Evolutionary conservation across 768 basidiomycete species (phyloP).

Genomic region (Boletus insuetus): DNA sequence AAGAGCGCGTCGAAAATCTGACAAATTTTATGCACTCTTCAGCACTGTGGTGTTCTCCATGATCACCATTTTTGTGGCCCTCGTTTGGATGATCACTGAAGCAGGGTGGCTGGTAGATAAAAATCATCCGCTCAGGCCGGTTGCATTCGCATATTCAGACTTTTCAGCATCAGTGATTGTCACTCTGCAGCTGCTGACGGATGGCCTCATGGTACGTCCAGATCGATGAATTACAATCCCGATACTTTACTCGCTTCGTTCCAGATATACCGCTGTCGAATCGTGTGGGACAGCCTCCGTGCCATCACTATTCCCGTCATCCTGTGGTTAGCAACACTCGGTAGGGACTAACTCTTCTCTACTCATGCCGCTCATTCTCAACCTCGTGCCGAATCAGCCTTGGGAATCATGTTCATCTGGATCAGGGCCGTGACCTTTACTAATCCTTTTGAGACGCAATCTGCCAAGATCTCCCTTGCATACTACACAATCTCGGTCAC

Average conservation of each 20-base stretch:
- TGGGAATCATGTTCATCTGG: constrained; percentile 4
- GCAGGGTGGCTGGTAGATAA: constrained; percentile 30
- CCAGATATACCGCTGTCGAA: constrained; percentile 22
- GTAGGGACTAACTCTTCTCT: background rate
- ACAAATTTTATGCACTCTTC: constrained; percentile 16
- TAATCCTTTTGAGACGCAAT: no score
- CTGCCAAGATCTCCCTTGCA: background rate
- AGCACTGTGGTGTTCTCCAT: background rate
- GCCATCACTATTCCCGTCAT: constrained; percentile 7
- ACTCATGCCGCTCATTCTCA: background rate
- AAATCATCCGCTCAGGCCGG: constrained; percentile 17
- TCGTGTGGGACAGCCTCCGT: constrained; percentile 28
- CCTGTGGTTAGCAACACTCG: constrained; percentile 11
- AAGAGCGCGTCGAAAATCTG: background rate
- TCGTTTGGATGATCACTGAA: constrained; percentile 9
- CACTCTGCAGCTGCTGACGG: constrained; percentile 30
- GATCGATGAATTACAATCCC: no score
- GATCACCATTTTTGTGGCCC: background rate
- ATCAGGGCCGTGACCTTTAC: no score
- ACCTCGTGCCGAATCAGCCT: background rate
- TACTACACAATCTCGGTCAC: constrained; percentile 2
- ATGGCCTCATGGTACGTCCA: constrained; percentile 25
- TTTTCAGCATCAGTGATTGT: background rate
- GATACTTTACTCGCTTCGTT: background rate
- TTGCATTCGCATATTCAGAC: no score